Evolutionary conservation across 441 rosid genomes (phyloP).

Genomic region (Biscutella laevigata): DNA sequence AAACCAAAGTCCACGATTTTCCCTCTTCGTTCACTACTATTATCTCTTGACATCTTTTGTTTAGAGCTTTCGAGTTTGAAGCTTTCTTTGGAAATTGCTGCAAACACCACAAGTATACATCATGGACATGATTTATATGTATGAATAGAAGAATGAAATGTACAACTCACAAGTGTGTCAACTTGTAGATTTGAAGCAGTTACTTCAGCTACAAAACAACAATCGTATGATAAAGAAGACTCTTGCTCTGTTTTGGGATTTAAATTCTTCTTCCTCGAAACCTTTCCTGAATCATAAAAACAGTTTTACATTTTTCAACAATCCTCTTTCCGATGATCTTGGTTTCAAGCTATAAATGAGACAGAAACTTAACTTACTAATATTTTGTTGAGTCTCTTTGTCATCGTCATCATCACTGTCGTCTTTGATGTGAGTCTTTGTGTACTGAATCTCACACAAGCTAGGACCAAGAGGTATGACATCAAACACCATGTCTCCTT

Average conservation of each 20-base stretch:
- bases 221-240: slow-evolving; percentile 3
- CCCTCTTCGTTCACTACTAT: slow-evolving; percentile 15
- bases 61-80: slow-evolving; percentile 4
- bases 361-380: slow-evolving; percentile 4
- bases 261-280: background rate
- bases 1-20: slow-evolving; percentile 9
- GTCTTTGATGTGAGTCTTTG: background rate
- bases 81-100: slow-evolving; percentile 15
- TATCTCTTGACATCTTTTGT: slow-evolving; percentile 2
- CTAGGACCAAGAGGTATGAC: slow-evolving; percentile 20
- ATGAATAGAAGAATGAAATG: background rate
- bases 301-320: background rate
- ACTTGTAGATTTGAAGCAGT: slow-evolving; percentile 3
- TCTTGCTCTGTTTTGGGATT: background rate
- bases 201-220: slow-evolving; percentile 16
- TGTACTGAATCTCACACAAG: slow-evolving; percentile 15
- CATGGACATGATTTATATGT: background rate
- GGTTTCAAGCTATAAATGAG: background rate
- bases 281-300: background rate
- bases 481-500: slow-evolving; percentile 16
- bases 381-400: background rate
- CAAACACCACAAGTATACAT: background rate
- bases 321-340: background rate
- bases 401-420: background rate
- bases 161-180: slow-evolving; percentile 13